Evolutionary conservation across 129 eudicot species (phyloP).

Genomic region (Dittrichia graveolens): DNA sequence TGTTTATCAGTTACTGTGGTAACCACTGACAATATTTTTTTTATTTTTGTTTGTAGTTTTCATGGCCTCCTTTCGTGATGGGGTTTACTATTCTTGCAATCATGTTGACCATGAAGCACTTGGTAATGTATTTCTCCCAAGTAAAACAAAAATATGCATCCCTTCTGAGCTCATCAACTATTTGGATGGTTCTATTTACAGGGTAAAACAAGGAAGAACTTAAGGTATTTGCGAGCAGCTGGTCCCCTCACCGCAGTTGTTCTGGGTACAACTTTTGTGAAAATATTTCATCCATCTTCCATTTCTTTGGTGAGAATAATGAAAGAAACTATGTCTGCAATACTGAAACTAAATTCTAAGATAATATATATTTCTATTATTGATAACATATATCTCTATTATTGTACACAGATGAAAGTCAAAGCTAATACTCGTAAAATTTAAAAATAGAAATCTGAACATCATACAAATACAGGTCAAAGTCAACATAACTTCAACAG

Average conservation of each 20-base stretch:
- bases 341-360: slow-evolving; percentile 15
- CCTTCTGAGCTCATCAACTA: slow-evolving; percentile 6
- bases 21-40: slow-evolving; percentile 11
- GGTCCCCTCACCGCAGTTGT: slow-evolving; percentile 99
- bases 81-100: slow-evolving; percentile 81
- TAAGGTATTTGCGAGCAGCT: slow-evolving; percentile 79
- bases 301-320: slow-evolving; percentile 77
- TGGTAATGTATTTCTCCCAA: slow-evolving; percentile 50
- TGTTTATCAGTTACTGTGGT: slow-evolving; percentile 13
- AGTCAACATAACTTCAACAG: background rate
- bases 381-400: background rate
- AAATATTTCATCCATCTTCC: slow-evolving; percentile 79
- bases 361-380: slow-evolving; percentile 3
- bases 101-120: slow-evolving; percentile 81
- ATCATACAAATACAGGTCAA: background rate
- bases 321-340: slow-evolving; percentile 13
- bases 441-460: background rate
- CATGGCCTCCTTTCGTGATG: slow-evolving; percentile 96
- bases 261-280: slow-evolving; percentile 82
- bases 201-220: slow-evolving; percentile 80
- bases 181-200: slow-evolving; percentile 31
- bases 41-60: slow-evolving; percentile 58
- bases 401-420: background rate
- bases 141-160: slow-evolving; percentile 3
- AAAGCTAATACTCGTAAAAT: background rate